These are phyloP conservation scores for Plectosphaerella cucumerina DNA, from an alignment of 2,329 filamentous ascomycete species.

Conservation along the genomic window DNA sequence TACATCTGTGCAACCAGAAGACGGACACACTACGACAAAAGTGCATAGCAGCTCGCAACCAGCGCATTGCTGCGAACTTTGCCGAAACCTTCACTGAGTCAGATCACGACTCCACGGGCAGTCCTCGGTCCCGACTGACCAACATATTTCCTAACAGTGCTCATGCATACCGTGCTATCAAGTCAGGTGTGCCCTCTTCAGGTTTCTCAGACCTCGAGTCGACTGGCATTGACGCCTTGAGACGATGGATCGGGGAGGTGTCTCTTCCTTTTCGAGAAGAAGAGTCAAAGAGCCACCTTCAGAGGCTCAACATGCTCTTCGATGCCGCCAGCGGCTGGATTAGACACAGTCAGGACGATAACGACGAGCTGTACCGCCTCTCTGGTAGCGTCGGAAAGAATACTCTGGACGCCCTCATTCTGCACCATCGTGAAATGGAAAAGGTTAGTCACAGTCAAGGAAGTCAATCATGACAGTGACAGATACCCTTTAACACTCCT, in stretches of 20 bases:
- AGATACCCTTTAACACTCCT: no score
- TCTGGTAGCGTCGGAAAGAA: background rate
- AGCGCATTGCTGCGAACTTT: background rate
- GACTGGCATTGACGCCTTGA: slow-evolving; percentile 8
- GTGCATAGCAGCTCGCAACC: slow-evolving; percentile 12
- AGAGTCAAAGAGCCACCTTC: slow-evolving; percentile 4
- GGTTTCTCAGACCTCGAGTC: slow-evolving; percentile 6
- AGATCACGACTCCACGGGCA: background rate
- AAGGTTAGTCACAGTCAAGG: no score
- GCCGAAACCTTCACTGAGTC: slow-evolving; percentile 1
- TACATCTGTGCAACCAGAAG: background rate
- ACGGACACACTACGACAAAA: background rate
- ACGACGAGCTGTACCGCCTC: no score
- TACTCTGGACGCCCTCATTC: no score
- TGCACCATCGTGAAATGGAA: no score
- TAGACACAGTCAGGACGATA: background rate
- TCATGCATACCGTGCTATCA: slow-evolving; percentile 6
- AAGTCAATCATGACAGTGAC: no score
- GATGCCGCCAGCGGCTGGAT: slow-evolving; percentile 9
- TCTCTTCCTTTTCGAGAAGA: slow-evolving; percentile 8
- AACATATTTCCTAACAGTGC: slow-evolving; percentile 12
- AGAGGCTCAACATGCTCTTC: slow-evolving; percentile 7
- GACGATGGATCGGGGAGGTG: slow-evolving; percentile 5
- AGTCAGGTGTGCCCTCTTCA: background rate
- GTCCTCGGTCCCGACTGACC: no score